phyloP scores from a whole-genome alignment of 257 asterid genomes.

The Ligustrum vulgare region DNA sequence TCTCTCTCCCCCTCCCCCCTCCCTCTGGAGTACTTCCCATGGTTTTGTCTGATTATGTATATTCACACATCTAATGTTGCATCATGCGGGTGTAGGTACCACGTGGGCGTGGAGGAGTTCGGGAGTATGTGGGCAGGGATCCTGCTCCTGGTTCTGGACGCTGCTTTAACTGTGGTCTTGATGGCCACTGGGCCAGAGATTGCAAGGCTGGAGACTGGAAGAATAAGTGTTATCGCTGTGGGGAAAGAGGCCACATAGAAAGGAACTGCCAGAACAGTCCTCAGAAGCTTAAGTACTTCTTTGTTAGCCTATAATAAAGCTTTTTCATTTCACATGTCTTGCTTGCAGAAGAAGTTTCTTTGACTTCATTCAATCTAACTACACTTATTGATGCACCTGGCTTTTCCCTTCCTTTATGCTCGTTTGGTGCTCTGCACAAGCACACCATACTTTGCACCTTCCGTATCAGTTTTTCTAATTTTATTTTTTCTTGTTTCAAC shows the following conservation, averaged over 20 bases:
- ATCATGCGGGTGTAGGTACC: constrained; percentile 58
- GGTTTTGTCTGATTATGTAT: neutral
- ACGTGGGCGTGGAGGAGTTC: constrained; percentile 95
- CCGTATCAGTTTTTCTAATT: neutral
- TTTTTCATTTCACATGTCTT: neutral
- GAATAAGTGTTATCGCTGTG: constrained; percentile 94
- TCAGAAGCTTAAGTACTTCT: constrained; percentile 63
- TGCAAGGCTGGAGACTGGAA: constrained; percentile 99
- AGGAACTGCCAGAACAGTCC: constrained; percentile 93
- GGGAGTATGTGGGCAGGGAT: constrained; percentile 83
- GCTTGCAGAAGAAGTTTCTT: neutral
- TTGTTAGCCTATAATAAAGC: neutral
- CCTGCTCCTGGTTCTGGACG: constrained; percentile 99
- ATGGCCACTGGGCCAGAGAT: constrained; percentile 99
- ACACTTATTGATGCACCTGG: neutral
- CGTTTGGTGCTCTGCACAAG: neutral
- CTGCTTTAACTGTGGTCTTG: constrained; percentile 96
- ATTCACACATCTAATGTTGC: neutral
- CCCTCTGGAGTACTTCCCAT: neutral
- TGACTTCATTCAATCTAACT: neutral
- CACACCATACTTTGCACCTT: neutral
- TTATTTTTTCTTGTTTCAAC: constrained; percentile 26
- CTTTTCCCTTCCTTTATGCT: neutral
- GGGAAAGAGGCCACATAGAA: constrained; percentile 95
- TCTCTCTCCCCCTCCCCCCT: no score